Evolutionary conservation across 768 basidiomycete genomes (phyloP).

Genomic region (Pholiota conissans): DNA sequence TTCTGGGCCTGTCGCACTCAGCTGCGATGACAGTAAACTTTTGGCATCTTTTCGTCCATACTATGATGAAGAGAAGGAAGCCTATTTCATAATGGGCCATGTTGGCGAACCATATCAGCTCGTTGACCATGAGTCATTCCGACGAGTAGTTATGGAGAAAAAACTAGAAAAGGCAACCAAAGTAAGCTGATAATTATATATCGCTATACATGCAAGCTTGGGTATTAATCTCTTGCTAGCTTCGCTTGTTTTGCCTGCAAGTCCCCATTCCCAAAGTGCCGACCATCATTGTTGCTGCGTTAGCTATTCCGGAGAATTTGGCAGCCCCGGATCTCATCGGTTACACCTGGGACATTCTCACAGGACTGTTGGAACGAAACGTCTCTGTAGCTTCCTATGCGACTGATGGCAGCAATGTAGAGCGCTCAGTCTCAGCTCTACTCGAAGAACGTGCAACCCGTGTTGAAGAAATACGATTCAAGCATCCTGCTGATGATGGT

Average conservation of each 20-base stretch:
- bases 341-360: background rate
- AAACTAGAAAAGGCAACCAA: conserved; percentile 15
- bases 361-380: background rate
- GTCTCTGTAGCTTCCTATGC: background rate
- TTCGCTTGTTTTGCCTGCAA: conserved; percentile 30
- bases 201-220: too few species aligned
- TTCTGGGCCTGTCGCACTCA: conserved; percentile 24
- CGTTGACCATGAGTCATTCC: conserved; percentile 18
- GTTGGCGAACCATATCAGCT: conserved; percentile 21
- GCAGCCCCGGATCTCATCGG: conserved; percentile 18
- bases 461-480: too few species aligned
- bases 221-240: too few species aligned
- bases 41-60: conserved; percentile 21
- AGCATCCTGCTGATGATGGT: too few species aligned
- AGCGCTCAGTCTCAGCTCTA: background rate
- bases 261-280: conserved; percentile 32
- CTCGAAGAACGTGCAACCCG: too few species aligned
- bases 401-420: background rate
- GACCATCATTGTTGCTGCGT: conserved; percentile 31
- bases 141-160: conserved; percentile 4
- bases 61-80: conserved; percentile 19
- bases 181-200: too few species aligned
- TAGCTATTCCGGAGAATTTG: conserved; percentile 22
- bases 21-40: conserved; percentile 38
- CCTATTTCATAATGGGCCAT: conserved; percentile 25